Conservation (phyloP, 495 filamentous ascomycete species). For the Penicillium riverlandense region DNA sequence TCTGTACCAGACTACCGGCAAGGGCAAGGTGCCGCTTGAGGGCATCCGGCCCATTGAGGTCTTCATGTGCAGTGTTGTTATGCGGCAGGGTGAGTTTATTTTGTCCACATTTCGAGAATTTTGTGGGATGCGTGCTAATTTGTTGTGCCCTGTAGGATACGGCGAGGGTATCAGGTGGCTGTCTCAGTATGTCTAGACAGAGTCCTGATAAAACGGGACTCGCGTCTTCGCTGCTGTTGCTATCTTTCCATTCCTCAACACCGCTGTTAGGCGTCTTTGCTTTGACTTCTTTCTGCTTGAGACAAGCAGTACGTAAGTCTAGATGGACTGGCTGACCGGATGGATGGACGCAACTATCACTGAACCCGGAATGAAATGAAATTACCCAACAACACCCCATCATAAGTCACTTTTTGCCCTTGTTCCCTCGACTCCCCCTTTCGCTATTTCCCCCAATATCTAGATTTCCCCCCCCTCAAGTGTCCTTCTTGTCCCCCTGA, state of each 20-base stretch:
- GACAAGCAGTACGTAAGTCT: too few species aligned
- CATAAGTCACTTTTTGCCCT: too few species aligned
- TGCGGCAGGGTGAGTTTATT: slow-evolving; percentile 72
- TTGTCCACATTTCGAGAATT: background rate
- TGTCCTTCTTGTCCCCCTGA: too few species aligned
- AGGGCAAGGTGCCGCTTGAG: slow-evolving; percentile 94
- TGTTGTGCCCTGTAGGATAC: slow-evolving; percentile 30
- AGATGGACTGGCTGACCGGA: too few species aligned
- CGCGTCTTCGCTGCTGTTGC: background rate
- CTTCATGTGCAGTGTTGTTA: slow-evolving; percentile 98
- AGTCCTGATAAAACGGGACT: background rate
- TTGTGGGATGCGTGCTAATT: background rate
- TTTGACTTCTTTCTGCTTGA: too few species aligned
- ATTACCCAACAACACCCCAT: too few species aligned
- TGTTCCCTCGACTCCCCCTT: too few species aligned
- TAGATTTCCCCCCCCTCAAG: too few species aligned
- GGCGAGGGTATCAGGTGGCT: slow-evolving; percentile 50
- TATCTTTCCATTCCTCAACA: background rate
- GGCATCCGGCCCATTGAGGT: slow-evolving; percentile 94
- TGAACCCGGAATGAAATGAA: too few species aligned
- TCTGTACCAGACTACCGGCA: slow-evolving; percentile 93
- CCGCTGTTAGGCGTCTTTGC: too few species aligned
- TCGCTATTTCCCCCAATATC: too few species aligned
- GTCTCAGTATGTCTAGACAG: slow-evolving; percentile 45
- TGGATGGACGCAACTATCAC: too few species aligned